Percentiles rank a stretch among this genome's conserved stretches.
Evolutionary conservation across 768 basidiomycete species (phyloP).

Genomic region (Serendipita sp.): DNA sequence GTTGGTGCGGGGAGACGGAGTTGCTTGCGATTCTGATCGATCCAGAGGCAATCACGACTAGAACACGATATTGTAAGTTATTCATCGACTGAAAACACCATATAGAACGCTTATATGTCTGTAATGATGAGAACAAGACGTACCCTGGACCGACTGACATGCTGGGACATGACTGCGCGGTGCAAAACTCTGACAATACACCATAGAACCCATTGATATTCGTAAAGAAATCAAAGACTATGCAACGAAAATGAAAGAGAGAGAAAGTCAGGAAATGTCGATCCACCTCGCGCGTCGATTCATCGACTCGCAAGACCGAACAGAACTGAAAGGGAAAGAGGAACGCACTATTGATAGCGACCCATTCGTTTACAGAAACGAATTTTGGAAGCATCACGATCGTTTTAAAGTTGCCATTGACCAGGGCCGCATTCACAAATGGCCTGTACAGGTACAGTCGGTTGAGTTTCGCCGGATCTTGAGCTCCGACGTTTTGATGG

Average conservation of each 20-base stretch:
- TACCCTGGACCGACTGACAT: conserved; percentile 85
- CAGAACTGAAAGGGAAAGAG: background rate
- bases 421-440: conserved; percentile 87
- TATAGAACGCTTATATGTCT: background rate
- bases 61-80: background rate
- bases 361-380: conserved; percentile 93
- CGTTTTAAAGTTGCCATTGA: conserved; percentile 97
- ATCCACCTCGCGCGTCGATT: background rate
- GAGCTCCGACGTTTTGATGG: background rate
- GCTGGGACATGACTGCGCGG: conserved; percentile 71
- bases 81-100: background rate
- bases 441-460: conserved; percentile 85
- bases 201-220: conserved; percentile 97
- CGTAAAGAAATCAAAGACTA: conserved; percentile 95
- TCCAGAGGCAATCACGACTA: conserved; percentile 90
- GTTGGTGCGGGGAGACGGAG: conserved; percentile 78
- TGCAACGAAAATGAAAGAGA: background rate
- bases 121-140: conserved; percentile 18
- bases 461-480: conserved; percentile 23
- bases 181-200: conserved; percentile 84
- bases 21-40: conserved; percentile 78
- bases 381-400: conserved; percentile 95
- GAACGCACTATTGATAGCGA: conserved; percentile 76
- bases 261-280: background rate
- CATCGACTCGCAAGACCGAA: background rate